Base-by-base conservation (phyloP, 106 monocot genomes). In the Dactylorhiza incarnata region DNA sequence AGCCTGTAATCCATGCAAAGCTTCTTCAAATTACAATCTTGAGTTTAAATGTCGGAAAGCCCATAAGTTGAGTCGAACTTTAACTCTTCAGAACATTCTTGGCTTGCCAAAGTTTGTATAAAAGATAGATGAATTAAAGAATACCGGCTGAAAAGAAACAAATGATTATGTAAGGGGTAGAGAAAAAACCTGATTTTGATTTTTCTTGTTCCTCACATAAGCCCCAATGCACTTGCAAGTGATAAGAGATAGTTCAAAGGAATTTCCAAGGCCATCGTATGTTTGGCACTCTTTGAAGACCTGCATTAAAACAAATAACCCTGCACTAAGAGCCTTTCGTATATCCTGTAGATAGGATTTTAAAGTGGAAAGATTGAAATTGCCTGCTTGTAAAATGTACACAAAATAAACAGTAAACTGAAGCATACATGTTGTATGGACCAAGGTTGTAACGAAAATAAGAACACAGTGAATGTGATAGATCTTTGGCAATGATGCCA, bases 181-280 rank as follows among this genome's bases (percentile, higher is more conserved):
- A 49, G 63, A 70, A 22, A 77, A 48, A 17, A 99, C 99, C 91
- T 99, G 99, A 71, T 99, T 99, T 80, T 99, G 99, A 80, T 94
- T 94, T 84, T 88, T 99, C 86, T 99, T 99, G 78, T 86, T 99
- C 77, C 83, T 99, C 65, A 92, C 99, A 80, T 99, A 99, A 68
- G 99, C 99, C 83, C 91, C 80, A 74, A 99, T 91, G 80, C 99
- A 99, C 81, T 99, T 99, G 85, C 86, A 94, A 67, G 94, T 92
- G 74, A 88, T 50, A 7, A 89, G 76, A 78, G 99, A 89, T 19
- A 99, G 88, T 78, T 99, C 99, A 73, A 81, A 91, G n/a, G 86
- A 87, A 80, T 86, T 87, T 59, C 86, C 87, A 37, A 67, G 16
- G 48, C 47, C 76, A 82, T 92, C 89, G 76, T 76, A 54, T 6